phyloP scores from a whole-genome alignment of 192 early-diverging fungal genomes.

The Gryganskiella cystojenkinii region DNA sequence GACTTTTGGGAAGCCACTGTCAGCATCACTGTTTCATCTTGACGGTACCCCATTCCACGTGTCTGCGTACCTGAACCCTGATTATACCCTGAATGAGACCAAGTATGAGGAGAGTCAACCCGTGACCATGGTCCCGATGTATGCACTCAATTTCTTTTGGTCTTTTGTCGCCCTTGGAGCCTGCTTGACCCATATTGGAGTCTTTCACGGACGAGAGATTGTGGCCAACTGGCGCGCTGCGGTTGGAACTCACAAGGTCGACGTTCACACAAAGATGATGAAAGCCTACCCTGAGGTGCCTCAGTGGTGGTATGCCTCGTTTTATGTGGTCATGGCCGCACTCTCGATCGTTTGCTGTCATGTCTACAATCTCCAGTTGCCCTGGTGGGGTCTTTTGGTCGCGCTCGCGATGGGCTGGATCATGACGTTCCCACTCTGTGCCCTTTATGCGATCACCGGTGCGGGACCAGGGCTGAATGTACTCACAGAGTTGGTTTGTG shows the following conservation, averaged over 20 bases:
- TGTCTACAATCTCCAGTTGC: constrained; percentile 45
- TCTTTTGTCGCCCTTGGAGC: constrained; percentile 62
- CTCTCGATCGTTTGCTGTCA: constrained; percentile 33
- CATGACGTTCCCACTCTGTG: constrained; percentile 62
- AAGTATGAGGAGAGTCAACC: constrained; percentile 56
- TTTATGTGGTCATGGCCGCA: constrained; percentile 49
- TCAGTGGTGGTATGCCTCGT: constrained; percentile 54
- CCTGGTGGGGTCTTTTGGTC: constrained; percentile 58
- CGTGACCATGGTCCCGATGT: constrained; percentile 56
- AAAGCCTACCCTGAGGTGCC: constrained; percentile 57
- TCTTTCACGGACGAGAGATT: constrained; percentile 73
- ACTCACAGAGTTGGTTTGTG: constrained; percentile 65
- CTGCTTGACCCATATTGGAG: constrained; percentile 62
- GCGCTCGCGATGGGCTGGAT: constrained; percentile 38
- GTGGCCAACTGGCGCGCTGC: constrained; percentile 15
- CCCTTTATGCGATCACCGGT: constrained; percentile 61
- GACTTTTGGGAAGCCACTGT: background rate
- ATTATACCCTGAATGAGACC: constrained; percentile 32
- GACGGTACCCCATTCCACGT: background rate
- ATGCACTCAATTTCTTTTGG: constrained; percentile 31
- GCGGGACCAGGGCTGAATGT: constrained; percentile 60
- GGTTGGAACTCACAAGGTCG: background rate
- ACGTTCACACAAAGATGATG: constrained; percentile 49
- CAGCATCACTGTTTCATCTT: background rate
- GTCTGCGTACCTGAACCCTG: background rate